Conservation (phyloP, 2,329 filamentous ascomycete genomes). For the Sporothrix inflata region DNA sequence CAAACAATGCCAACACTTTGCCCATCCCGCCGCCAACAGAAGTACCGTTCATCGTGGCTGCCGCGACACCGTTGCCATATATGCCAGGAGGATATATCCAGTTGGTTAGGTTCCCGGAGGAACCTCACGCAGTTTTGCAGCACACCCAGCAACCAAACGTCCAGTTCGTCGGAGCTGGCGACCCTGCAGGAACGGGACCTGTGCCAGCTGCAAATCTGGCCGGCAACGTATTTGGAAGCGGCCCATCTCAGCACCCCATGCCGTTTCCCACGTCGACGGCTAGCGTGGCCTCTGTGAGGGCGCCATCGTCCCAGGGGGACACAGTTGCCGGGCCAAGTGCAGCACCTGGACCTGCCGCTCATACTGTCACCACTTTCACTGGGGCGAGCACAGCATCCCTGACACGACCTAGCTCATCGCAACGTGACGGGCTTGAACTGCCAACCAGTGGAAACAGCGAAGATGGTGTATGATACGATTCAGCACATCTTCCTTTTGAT, state of each 20-base stretch:
- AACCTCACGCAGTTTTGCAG: background rate
- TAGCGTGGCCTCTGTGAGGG: background rate
- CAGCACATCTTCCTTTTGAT: background rate
- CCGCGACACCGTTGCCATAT: background rate
- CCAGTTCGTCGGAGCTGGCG: background rate
- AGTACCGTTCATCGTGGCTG: background rate
- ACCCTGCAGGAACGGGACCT: background rate
- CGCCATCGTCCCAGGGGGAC: background rate
- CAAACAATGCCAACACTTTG: background rate
- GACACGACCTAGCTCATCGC: background rate
- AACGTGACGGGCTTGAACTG: background rate
- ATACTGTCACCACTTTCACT: background rate
- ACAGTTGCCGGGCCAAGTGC: background rate
- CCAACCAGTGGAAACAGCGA: background rate
- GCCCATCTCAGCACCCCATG: background rate
- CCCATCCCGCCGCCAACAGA: background rate
- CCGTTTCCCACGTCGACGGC: background rate
- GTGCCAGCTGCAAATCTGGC: background rate
- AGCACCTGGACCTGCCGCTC: background rate
- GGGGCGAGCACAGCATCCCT: background rate
- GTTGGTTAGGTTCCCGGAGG: background rate
- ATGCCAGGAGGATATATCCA: slow-evolving; percentile 7
- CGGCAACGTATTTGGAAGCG: background rate
- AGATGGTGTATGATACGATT: background rate
- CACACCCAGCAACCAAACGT: background rate